Percentiles rank a stretch among this genome's conserved stretches.
These are phyloP conservation scores for Erigeron philadelphicus DNA, from an alignment of 140 eudicot species.

Conservation along the genomic window DNA sequence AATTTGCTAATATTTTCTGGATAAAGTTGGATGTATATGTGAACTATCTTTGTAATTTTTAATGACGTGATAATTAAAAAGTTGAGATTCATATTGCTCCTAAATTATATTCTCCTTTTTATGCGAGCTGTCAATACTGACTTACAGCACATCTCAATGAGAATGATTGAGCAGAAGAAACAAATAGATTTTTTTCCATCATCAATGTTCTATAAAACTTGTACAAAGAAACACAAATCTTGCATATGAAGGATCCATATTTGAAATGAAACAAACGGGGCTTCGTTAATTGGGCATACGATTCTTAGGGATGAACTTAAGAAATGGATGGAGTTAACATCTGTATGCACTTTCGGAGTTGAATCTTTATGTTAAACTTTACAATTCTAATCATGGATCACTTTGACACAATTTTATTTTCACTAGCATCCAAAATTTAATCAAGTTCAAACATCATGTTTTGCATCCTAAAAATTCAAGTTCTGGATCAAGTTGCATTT, in stretches of 20 bases:
- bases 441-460: background rate
- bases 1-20: conserved; percentile 19
- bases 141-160: background rate
- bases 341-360: background rate
- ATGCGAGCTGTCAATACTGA: conserved; percentile 7
- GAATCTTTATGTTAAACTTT: background rate
- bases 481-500: background rate
- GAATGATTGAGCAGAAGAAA: background rate
- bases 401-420: conserved; percentile 2
- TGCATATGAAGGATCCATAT: background rate
- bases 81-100: background rate
- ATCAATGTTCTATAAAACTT: background rate
- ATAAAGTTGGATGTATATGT: conserved; percentile 5
- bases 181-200: background rate
- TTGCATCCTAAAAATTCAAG: background rate
- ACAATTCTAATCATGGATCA: background rate
- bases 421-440: background rate
- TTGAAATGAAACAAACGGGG: conserved; percentile 15
- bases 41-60: background rate
- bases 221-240: background rate
- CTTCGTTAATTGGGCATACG: conserved; percentile 3
- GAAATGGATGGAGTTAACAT: background rate
- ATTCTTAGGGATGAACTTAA: background rate
- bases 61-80: too few species aligned
- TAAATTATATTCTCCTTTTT: background rate